Base-by-base conservation (phyloP, 2,329 filamentous ascomycete genomes). In the Cyclaneusma minus region DNA sequence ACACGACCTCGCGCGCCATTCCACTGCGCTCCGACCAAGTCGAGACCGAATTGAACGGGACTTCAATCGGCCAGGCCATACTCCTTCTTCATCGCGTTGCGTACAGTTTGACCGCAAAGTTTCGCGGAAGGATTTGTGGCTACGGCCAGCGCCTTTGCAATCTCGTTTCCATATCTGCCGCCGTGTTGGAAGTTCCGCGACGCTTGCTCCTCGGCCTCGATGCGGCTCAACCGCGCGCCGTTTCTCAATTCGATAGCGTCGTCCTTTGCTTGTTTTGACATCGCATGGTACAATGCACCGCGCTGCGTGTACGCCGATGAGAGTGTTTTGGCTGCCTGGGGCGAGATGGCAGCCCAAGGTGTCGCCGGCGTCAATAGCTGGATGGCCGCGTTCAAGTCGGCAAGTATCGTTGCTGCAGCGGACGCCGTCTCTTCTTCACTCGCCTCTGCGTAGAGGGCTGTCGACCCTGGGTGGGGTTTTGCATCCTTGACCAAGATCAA, bases 241-340 rank as follows among this genome's bases (percentile, higher is more conserved):
- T 43, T 47, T 21, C 63, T 52, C 5, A 27, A 4, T 64, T 40
- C 15, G 55, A 49, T 14, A 62, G 30, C 4, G 38, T 35, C 30
- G 14, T 42, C 42, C n/a, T 48, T 49, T 23, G 29, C 25, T 26
- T 44, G 34, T 39, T 68, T 75, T 30, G 64, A 58, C 2, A 68
- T 70, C 35, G 58, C 56, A 34, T 71, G 62, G 37, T 73, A 74
- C 18, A 78, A 51, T 17, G 69, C 68, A 3, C 66, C 78, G 25
- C 76, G 63, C 46, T 85, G 79, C 0, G 77, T 83, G 39, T 80
- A 68, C 4, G 76, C 71, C 37, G 73, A 68, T 2, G 73, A 68
- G 6, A 87, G 52, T 0, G 77, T 73, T 30, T 65, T 71, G 7
- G 68, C 70, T 16, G 69, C 65, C 27, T 70, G 64, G 5, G 68